Conservation (phyloP, 768 basidiomycete species). For the Kwoniella sp. region DNA sequence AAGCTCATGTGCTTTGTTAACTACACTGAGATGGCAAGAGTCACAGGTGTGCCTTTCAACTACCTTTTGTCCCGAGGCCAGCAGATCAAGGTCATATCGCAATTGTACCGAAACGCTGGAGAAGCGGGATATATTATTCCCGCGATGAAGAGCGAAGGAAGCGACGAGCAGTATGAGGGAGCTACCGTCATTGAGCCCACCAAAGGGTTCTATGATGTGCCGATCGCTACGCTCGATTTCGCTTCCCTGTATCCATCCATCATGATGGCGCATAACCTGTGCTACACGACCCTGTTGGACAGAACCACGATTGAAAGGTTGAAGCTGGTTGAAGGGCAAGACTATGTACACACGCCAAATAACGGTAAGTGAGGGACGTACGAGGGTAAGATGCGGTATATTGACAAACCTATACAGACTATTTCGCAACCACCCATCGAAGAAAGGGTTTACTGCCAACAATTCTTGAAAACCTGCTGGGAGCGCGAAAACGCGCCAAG, state of each 20-base stretch:
- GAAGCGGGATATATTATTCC: constrained; percentile 88
- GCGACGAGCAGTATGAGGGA: constrained; percentile 96
- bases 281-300: constrained; percentile 93
- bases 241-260: constrained; percentile 98
- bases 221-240: constrained; percentile 97
- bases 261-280: constrained; percentile 99
- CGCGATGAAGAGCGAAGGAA: constrained; percentile 74
- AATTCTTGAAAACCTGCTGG: constrained; percentile 86
- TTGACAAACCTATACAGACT: too few relatives aligned
- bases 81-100: constrained; percentile 97
- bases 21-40: constrained; percentile 98
- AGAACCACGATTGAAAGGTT: constrained; percentile 71
- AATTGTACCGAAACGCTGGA: constrained; percentile 87
- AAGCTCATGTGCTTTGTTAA: constrained; percentile 99
- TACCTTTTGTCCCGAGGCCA: constrained; percentile 89
- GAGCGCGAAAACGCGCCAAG: constrained; percentile 89
- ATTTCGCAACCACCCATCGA: constrained; percentile 67
- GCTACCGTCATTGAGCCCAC: constrained; percentile 97
- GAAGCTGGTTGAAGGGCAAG: constrained; percentile 70
- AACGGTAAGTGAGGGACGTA: constrained; percentile 68
- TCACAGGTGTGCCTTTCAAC: constrained; percentile 99
- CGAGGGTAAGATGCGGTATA: too few relatives aligned
- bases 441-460: constrained; percentile 88
- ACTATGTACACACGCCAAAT: constrained; percentile 93
- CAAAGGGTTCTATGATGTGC: constrained; percentile 91